Evolutionary conservation across 2,329 filamentous ascomycete species (phyloP).

Genomic region (Stachybotrys chlorohalonatus): DNA sequence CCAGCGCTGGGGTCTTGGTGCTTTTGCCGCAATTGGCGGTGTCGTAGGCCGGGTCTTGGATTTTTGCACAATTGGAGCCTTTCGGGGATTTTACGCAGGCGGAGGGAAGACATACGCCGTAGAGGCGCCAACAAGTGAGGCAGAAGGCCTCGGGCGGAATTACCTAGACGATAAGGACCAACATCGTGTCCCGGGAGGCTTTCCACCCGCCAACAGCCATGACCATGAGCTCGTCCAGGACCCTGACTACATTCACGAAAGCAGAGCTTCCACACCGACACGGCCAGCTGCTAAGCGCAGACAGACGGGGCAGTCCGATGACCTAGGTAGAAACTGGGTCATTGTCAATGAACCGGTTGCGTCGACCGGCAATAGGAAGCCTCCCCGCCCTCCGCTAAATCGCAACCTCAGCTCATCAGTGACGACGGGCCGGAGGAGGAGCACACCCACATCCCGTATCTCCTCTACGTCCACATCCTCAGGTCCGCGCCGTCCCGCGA

Average conservation of each 20-base stretch:
- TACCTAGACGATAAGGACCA: slow-evolving; percentile 8
- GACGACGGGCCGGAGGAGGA: slow-evolving; percentile 34
- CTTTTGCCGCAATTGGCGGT: slow-evolving; percentile 54
- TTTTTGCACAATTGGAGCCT: slow-evolving; percentile 67
- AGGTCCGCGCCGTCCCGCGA: slow-evolving; percentile 20
- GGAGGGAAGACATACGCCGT: slow-evolving; percentile 65
- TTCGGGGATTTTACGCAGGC: slow-evolving; percentile 80
- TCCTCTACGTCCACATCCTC: slow-evolving; percentile 17
- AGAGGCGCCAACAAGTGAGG: slow-evolving; percentile 12
- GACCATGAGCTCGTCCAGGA: slow-evolving; percentile 15
- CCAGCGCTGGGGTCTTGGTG: slow-evolving; percentile 46
- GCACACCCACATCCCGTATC: slow-evolving; percentile 20
- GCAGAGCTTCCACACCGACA: slow-evolving; percentile 31
- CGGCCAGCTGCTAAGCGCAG: slow-evolving; percentile 42
- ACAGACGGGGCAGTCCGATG: slow-evolving; percentile 43
- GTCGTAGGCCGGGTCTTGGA: slow-evolving; percentile 74
- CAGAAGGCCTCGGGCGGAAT: slow-evolving; percentile 7
- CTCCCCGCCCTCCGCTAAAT: slow-evolving; percentile 19
- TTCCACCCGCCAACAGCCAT: slow-evolving; percentile 17
- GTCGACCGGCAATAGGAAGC: slow-evolving; percentile 7
- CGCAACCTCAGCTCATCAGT: slow-evolving; percentile 22
- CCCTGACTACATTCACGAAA: slow-evolving; percentile 8
- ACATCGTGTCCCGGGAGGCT: slow-evolving; percentile 16
- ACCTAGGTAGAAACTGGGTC: slow-evolving; percentile 62
- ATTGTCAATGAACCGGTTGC: slow-evolving; percentile 41